These are phyloP conservation scores for Royoungia palumana DNA, from an alignment of 768 basidiomycete species.

Conservation along the genomic window DNA sequence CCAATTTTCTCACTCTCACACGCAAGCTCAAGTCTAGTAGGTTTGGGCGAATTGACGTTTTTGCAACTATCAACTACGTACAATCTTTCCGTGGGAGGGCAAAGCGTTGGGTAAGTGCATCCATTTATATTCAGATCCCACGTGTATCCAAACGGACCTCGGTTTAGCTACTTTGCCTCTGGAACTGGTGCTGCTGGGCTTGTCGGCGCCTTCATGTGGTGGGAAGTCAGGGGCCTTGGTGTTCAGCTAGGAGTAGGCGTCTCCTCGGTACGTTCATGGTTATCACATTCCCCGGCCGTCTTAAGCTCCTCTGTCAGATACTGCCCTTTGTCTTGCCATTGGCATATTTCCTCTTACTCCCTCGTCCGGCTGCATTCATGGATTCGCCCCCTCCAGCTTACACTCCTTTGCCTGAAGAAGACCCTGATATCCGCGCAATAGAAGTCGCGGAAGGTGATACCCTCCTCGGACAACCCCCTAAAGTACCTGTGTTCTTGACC, in stretches of 20 bases:
- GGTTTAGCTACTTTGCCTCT: conserved; percentile 77
- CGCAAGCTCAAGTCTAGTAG: conserved; percentile 35
- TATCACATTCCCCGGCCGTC: background rate
- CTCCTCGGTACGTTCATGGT: conserved; percentile 57
- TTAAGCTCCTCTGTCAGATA: conserved; percentile 43
- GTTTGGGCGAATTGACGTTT: conserved; percentile 92
- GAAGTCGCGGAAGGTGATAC: conserved; percentile 30
- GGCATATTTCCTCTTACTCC: conserved; percentile 76
- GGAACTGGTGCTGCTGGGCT: conserved; percentile 95
- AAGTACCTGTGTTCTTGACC: conserved; percentile 52
- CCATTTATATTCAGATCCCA: background rate
- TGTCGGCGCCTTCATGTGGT: conserved; percentile 92
- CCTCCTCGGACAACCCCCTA: conserved; percentile 31
- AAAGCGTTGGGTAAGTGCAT: conserved; percentile 68
- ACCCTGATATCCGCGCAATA: conserved; percentile 15
- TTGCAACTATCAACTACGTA: conserved; percentile 88
- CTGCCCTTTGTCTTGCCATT: conserved; percentile 79
- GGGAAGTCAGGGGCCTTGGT: conserved; percentile 83
- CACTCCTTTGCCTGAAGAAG: conserved; percentile 36
- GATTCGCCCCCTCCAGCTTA: conserved; percentile 38
- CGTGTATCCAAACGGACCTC: background rate
- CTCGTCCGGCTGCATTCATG: conserved; percentile 51
- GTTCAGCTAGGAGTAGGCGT: conserved; percentile 80
- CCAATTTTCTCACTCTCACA: conserved; percentile 1
- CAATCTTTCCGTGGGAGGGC: conserved; percentile 68